Evolutionary conservation across 768 basidiomycete species (phyloP), one percentile per base, ranked within the genome.

Genomic region (Leucocoprinus birnbaumii): DNA sequence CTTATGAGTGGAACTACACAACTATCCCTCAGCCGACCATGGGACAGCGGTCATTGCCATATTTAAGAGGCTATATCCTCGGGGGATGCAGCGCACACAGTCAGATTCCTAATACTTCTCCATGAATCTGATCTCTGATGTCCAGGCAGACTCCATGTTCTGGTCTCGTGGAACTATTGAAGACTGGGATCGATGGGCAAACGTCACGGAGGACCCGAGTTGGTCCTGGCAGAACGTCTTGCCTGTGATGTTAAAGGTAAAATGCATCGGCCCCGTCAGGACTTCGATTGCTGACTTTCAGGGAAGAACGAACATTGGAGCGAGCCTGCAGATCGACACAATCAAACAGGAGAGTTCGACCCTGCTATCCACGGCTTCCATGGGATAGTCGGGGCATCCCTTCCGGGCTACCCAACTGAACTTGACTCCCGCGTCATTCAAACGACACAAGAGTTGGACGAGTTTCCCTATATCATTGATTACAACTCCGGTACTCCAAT

Each of bases 181-280:
- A 5, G 82, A 84, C 58, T 86, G 75, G 55, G 76, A 85, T 58
- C 75, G 80, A 53, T 82, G 76, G 66, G 80, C 78, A 0, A 35
- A 60, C 1, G 63, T 78, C 14, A 65, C 72, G 8, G 79, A 75
- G 3, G 79, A 83, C 27, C 53, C 68, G 6, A 71, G 71, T 9
- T 86, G 84, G 84, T 62, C 63, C 3, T 72, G 70, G 70, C 50
- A 59, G 6, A 61, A 59, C 8, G 53, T 74, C 14, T 58, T 66
- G n/a, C 61, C 59, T 41, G 70, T 68, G 48, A 58, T 67, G 40
- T 34, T 48, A 1, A 70, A 67, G 64, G 71, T 67, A 43, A 13
- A 6, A 7, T 14, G 2, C 13, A 8, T 6, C 19, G 25, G 42
- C n/a, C 18, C 21, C 14, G 10, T 9, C n/a, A 26, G 9, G 14